These are phyloP conservation scores for Thuidium tamariscinum DNA, from an alignment of 225 moss, liverwort and hornwort genomes.

Conservation along the genomic window DNA sequence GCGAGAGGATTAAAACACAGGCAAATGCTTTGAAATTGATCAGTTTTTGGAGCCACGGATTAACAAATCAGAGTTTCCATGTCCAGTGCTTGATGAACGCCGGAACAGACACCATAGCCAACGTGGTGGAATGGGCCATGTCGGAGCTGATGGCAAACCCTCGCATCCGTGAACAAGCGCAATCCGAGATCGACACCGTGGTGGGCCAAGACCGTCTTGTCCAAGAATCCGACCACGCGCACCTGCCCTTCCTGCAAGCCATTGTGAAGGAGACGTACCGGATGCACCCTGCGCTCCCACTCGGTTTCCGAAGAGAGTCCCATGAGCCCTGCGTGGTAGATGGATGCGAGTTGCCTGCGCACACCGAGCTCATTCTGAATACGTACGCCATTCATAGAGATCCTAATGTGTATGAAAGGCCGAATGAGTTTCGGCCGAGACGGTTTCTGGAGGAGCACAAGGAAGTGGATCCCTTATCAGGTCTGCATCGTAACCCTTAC, in stretches of 20 bases:
- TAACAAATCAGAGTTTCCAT: background rate
- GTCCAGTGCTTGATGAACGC: slow-evolving; percentile 25
- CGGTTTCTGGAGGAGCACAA: slow-evolving; percentile 17
- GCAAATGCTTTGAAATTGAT: background rate
- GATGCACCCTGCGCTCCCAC: slow-evolving; percentile 22
- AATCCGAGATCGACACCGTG: slow-evolving; percentile 5
- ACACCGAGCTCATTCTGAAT: slow-evolving; percentile 43
- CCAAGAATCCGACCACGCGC: slow-evolving; percentile 32
- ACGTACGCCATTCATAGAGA: slow-evolving; percentile 21
- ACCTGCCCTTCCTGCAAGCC: slow-evolving; percentile 27
- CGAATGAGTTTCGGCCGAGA: slow-evolving; percentile 23
- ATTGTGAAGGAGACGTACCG: slow-evolving; percentile 49
- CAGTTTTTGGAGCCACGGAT: background rate
- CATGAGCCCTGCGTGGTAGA: slow-evolving; percentile 8
- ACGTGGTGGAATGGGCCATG: slow-evolving; percentile 20
- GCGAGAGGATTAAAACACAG: background rate
- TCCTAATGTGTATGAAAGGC: background rate
- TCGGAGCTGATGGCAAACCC: slow-evolving; percentile 21
- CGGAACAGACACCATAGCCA: slow-evolving; percentile 21
- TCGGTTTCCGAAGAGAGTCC: slow-evolving; percentile 18
- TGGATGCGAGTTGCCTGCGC: slow-evolving; percentile 30
- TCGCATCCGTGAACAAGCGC: background rate
- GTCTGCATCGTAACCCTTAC: background rate
- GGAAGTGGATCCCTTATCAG: slow-evolving; percentile 1
- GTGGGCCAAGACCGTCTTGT: slow-evolving; percentile 26